Conservation (phyloP, 2,329 filamentous ascomycete genomes). For the Cladosporium sp. region DNA sequence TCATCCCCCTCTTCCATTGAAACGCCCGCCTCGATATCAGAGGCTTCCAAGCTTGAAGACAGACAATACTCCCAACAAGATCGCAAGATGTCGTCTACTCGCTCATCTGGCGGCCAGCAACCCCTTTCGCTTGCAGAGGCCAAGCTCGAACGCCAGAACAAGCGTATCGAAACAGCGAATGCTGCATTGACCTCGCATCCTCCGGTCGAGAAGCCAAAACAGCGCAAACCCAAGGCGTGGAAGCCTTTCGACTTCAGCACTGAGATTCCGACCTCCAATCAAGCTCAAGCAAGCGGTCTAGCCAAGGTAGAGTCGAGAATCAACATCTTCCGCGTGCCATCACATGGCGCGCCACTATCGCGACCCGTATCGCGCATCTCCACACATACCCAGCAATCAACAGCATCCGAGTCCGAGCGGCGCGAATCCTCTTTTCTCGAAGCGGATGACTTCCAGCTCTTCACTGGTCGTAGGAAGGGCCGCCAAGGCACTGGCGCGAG, state of each 20-base stretch:
- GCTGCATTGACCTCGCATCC: conserved; percentile 22
- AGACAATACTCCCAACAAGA: no score
- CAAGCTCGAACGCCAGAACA: conserved; percentile 31
- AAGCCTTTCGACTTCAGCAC: conserved; percentile 25
- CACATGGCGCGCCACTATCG: conserved; percentile 20
- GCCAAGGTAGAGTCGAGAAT: conserved; percentile 25
- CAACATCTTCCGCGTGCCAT: conserved; percentile 27
- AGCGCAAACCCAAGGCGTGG: conserved; percentile 25
- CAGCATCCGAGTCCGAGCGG: conserved; percentile 17
- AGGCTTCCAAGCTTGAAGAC: no score
- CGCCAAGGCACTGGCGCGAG: conserved; percentile 20
- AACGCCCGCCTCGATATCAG: no score
- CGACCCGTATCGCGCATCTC: conserved; percentile 27
- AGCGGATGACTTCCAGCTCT: conserved; percentile 28
- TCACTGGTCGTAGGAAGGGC: conserved; percentile 22
- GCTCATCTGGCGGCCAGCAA: no score
- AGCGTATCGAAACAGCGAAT: conserved; percentile 29
- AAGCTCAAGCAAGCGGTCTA: conserved; percentile 7
- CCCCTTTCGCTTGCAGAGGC: no score
- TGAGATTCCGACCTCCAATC: conserved; percentile 9
- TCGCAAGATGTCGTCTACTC: no score
- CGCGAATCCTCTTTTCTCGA: conserved; percentile 18
- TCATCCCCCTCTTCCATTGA: no score
- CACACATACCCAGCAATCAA: conserved; percentile 20
- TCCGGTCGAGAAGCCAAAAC: conserved; percentile 15